Conservation (phyloP, 2,329 filamentous ascomycete species). For the Phialocephala sp. region DNA sequence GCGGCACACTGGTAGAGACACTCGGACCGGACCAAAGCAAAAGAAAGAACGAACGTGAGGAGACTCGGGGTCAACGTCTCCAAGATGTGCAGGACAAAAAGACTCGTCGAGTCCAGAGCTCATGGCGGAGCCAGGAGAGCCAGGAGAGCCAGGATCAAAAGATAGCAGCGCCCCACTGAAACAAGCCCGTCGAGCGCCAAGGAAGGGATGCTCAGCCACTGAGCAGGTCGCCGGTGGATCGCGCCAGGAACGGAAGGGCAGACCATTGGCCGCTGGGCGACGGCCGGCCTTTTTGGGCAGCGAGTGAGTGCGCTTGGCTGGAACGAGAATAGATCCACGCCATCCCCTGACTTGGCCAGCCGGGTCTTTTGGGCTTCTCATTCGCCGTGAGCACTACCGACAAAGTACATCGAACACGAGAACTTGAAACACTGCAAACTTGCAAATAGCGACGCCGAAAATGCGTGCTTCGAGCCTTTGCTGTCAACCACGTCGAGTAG, state of each 20-base stretch:
- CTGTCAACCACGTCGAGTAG: not conserved
- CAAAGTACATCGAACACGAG: slow-evolving; percentile 15
- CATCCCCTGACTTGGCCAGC: not conserved
- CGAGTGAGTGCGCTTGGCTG: not conserved
- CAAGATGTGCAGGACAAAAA: slow-evolving; percentile 8
- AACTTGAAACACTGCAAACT: slow-evolving; percentile 14
- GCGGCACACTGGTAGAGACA: slow-evolving; percentile 3
- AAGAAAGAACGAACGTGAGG: slow-evolving; percentile 17
- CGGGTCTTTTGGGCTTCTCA: not conserved
- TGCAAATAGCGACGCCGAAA: slow-evolving; percentile 1
- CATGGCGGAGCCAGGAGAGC: not conserved
- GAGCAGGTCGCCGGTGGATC: slow-evolving; percentile 8
- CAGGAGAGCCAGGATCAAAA: not conserved
- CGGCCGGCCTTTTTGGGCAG: not conserved
- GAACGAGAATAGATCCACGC: slow-evolving; percentile 21
- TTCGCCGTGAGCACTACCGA: slow-evolving; percentile 8
- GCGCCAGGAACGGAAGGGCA: not conserved
- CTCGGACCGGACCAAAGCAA: slow-evolving; percentile 6
- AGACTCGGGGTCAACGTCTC: slow-evolving; percentile 10
- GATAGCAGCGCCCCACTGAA: slow-evolving; percentile 6
- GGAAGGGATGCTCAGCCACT: slow-evolving; percentile 24
- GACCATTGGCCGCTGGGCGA: slow-evolving; percentile 9
- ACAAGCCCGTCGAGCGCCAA: slow-evolving; percentile 3
- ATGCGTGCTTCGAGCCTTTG: not conserved
- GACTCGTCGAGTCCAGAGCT: not conserved